These are phyloP conservation scores for Aspergillus cavernicola DNA, from an alignment of 495 filamentous ascomycete genomes.

Conservation along the genomic window DNA sequence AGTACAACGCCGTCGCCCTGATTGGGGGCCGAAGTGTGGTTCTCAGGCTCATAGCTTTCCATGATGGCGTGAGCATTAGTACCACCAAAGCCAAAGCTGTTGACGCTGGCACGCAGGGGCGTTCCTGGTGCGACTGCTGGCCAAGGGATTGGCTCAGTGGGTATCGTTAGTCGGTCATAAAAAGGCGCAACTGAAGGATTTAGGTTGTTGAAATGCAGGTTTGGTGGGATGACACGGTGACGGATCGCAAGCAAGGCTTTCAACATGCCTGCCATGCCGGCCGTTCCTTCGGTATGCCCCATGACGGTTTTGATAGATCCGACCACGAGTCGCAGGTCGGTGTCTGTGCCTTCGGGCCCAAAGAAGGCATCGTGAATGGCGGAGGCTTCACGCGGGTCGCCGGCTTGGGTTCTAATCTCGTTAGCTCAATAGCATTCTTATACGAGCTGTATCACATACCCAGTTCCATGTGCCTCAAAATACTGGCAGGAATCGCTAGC, in stretches of 20 bases:
- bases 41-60: background rate
- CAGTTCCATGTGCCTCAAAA: too few species aligned
- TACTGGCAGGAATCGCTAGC: too few species aligned
- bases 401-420: too few species aligned
- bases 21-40: too few species aligned
- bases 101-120: background rate
- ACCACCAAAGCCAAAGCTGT: constrained; percentile 3
- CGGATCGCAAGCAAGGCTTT: background rate
- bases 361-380: constrained; percentile 32
- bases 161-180: too few species aligned
- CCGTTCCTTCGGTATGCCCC: background rate
- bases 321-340: background rate
- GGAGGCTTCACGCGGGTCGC: constrained; percentile 40
- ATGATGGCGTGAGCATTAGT: constrained; percentile 1
- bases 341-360: background rate
- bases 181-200: background rate
- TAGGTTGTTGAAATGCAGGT: background rate
- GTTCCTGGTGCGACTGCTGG: background rate
- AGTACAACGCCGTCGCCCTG: too few species aligned
- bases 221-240: background rate
- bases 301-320: constrained; percentile 1
- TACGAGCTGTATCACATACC: too few species aligned
- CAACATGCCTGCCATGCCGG: background rate
- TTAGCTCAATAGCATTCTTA: too few species aligned
- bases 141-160: background rate